These are phyloP conservation scores for Penicillium sp. DNA, from an alignment of 2,329 filamentous ascomycete genomes.

Conservation along the genomic window DNA sequence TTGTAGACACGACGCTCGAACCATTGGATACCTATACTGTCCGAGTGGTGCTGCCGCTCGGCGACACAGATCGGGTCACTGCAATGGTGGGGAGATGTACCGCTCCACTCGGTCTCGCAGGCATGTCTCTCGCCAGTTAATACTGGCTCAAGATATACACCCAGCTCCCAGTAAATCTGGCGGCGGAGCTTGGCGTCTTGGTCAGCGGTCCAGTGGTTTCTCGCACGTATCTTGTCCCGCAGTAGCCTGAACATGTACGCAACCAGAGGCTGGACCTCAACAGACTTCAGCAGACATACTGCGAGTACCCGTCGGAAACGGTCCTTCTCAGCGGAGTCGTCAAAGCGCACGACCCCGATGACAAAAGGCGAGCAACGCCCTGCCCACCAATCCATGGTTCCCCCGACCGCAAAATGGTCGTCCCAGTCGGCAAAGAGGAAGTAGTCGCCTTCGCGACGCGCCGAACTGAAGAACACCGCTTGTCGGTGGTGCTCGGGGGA, in stretches of 20 bases:
- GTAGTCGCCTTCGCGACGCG: conserved; percentile 32
- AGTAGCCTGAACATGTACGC: conserved; percentile 38
- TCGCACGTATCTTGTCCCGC: conserved; percentile 31
- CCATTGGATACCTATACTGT: conserved; percentile 17
- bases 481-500: conserved; percentile 40
- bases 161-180: conserved; percentile 31
- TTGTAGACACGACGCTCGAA: conserved; percentile 21
- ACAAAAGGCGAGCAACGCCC: conserved; percentile 29
- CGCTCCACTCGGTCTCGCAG: conserved; percentile 36
- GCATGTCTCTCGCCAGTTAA: conserved; percentile 31
- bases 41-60: conserved; percentile 25
- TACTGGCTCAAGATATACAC: conserved; percentile 14
- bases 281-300: conserved; percentile 27
- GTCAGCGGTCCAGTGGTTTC: conserved; percentile 11
- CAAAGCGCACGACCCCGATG: conserved; percentile 24
- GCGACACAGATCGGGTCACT: conserved; percentile 26
- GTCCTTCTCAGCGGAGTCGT: conserved; percentile 31
- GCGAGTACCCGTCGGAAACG: conserved; percentile 38
- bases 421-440: conserved; percentile 38
- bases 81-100: conserved; percentile 28
- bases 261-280: conserved; percentile 18
- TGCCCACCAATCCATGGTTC: conserved; percentile 7
- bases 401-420: conserved; percentile 15
- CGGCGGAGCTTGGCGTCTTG: conserved; percentile 24
- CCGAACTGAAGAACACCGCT: conserved; percentile 32